Evolutionary conservation across 2,329 filamentous ascomycete genomes (phyloP), one percentile per base, ranked within the genome.

Genomic region (Diaporthe humulicola): DNA sequence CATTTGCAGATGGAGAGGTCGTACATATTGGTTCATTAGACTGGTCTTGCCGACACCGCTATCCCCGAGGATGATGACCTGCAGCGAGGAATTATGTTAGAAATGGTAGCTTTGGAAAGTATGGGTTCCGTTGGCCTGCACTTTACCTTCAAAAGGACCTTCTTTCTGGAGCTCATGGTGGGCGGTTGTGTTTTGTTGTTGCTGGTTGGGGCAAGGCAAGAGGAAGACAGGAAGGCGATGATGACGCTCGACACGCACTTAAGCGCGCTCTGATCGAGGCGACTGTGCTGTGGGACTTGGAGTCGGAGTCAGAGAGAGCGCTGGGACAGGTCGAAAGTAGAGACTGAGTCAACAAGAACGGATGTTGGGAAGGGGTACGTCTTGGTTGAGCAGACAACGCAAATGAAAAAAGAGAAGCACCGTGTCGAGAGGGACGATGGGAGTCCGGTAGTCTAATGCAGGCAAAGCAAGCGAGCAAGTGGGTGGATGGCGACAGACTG

Each of bases 11-110:
- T 77, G 77, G 74, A 64, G 74, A 81, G 28, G 22, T 64, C 94
- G 85, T 92, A 98, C 97, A 94, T 98, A 99, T 98, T 99, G 97
- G 88, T 99, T 99, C 97, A 99, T 99, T 91, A 99, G 92, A 86
- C 95, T 98, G 76, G 97, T 99, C 91, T 99, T 99, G 85, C 97
- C 97, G 77, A 99, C 97, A 87, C 97, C 97, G 86, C 96, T 98
- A 86, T 99, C 97, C 81, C 97, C 97, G 80, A 99, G 93, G 87
- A 99, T 98, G 82, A 99, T 99, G 82, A 99, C 96, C 96, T 98
- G 81, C 60, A 78, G 70, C 33, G 17, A 45, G 22, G 15, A 28
- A 25, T 7, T 38, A 5, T 8, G 64, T 69, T 69, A 69, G 64
- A 40, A 17, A 28, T 4, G 40, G 4, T 10, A 19, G 12, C 3